Conservation (phyloP, 306 rosid genomes). For the Medicago ruthenica region DNA sequence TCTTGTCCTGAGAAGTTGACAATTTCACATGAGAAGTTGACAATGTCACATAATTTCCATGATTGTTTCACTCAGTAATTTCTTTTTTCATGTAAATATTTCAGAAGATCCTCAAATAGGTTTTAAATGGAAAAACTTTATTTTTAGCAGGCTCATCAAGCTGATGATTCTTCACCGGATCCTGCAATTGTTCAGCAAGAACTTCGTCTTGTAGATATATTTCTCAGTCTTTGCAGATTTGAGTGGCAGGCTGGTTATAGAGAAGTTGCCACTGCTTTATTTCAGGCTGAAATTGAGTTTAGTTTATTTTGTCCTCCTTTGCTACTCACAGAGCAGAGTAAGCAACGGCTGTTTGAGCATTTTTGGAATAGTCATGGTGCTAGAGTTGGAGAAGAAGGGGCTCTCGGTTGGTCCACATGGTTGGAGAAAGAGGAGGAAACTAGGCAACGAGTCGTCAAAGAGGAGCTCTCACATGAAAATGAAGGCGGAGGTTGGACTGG, state of each 20-base stretch:
- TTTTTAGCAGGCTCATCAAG: conserved; percentile 61
- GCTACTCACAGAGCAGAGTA: conserved; percentile 77
- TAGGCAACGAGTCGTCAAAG: conserved; percentile 69
- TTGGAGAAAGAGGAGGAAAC: conserved; percentile 93
- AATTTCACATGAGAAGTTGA: conserved; percentile 12
- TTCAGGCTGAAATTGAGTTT: conserved; percentile 97
- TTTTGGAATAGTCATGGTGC: conserved; percentile 83
- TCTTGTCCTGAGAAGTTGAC: conserved; percentile 26
- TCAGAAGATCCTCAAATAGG: conserved; percentile 1
- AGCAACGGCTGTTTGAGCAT: conserved; percentile 82
- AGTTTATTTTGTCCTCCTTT: conserved; percentile 91
- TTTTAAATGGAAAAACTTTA: conserved; percentile 21
- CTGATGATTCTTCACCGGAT: conserved; percentile 56
- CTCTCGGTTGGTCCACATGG: conserved; percentile 94
- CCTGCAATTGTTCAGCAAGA: conserved; percentile 72
- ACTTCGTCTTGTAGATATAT: conserved; percentile 90
- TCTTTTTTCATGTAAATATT: conserved; percentile 15
- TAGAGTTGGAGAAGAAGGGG: conserved; percentile 95
- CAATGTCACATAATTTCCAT: conserved; percentile 20
- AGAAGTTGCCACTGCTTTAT: conserved; percentile 87
- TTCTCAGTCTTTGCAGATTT: conserved; percentile 83
- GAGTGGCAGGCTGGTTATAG: conserved; percentile 97
- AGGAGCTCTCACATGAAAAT: conserved; percentile 59
- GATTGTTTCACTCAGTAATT: conserved; percentile 21
- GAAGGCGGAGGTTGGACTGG: conserved; percentile 57